phyloP scores from a whole-genome alignment of 441 rosid genomes.

The Gossypium davidsonii region DNA sequence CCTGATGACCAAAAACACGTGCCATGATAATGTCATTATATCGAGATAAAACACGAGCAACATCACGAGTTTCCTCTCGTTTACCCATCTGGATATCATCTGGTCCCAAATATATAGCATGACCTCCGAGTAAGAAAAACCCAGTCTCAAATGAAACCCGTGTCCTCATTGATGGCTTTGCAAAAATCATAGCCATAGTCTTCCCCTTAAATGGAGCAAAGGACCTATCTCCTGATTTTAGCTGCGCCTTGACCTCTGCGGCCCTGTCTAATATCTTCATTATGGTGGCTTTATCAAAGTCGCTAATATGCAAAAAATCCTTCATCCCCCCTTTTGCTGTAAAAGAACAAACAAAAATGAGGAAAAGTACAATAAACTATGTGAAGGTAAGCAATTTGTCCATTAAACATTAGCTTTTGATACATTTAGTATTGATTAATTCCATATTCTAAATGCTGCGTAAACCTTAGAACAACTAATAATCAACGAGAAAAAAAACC shows the following conservation, averaged over 20 bases:
- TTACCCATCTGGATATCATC: slow-evolving; percentile 96
- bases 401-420: background rate
- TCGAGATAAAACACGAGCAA: slow-evolving; percentile 84
- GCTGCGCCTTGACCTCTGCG: slow-evolving; percentile 65
- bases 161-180: slow-evolving; percentile 96
- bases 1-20: slow-evolving; percentile 98
- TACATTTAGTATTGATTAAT: background rate
- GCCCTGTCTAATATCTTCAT: slow-evolving; percentile 67
- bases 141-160: slow-evolving; percentile 96
- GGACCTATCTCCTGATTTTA: slow-evolving; percentile 78
- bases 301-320: slow-evolving; percentile 77
- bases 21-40: slow-evolving; percentile 97
- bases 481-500: background rate
- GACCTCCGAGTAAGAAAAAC: slow-evolving; percentile 90
- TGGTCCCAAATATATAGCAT: slow-evolving; percentile 85
- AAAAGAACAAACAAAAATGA: slow-evolving; percentile 11
- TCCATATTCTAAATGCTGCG: background rate
- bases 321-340: slow-evolving; percentile 45
- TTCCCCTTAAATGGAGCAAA: slow-evolving; percentile 85
- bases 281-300: slow-evolving; percentile 81
- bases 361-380: background rate
- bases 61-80: slow-evolving; percentile 92
- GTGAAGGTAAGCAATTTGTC: background rate
- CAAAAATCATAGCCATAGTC: slow-evolving; percentile 95
- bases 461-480: background rate